Conservation (phyloP, 495 filamentous ascomycete genomes). For the Penicillium pancosmium region DNA sequence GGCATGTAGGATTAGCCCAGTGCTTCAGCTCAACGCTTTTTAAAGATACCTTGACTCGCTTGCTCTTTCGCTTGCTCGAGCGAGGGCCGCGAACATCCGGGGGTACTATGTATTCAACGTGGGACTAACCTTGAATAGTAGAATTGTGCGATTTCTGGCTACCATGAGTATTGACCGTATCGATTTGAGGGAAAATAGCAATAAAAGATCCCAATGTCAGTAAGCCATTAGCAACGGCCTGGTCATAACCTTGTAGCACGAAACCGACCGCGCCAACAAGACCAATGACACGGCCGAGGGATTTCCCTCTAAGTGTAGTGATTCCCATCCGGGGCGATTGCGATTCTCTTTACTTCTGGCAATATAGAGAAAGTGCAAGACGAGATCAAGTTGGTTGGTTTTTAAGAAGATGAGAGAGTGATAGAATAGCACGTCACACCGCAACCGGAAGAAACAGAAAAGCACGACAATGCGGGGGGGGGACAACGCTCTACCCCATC, state of each 20-base stretch:
- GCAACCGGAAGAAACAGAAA: background rate
- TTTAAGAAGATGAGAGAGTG: background rate
- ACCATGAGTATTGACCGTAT: constrained; percentile 45
- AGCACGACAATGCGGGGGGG: background rate
- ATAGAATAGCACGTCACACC: too few species aligned
- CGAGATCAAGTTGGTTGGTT: too few species aligned
- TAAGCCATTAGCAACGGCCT: constrained; percentile 43
- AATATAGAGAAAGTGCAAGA: too few species aligned
- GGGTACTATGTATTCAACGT: too few species aligned
- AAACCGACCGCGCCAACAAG: constrained; percentile 31
- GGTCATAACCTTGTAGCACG: constrained; percentile 52
- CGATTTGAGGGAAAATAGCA: constrained; percentile 50
- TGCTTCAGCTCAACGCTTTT: background rate
- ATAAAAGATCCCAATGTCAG: constrained; percentile 36
- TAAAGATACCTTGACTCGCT: background rate
- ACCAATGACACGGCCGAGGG: constrained; percentile 19
- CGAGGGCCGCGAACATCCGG: too few species aligned
- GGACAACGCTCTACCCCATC: background rate
- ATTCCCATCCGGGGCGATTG: constrained; percentile 8
- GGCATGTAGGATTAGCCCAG: background rate
- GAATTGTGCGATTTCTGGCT: constrained; percentile 35
- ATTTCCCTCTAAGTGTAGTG: constrained; percentile 19
- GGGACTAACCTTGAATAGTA: constrained; percentile 31
- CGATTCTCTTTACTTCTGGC: too few species aligned
- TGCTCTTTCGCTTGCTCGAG: too few species aligned